A percentile compares a stretch with the other conserved stretches of the same genome.
Conservation (phyloP, 2,329 filamentous ascomycete species). For the Hypoxylon sp. region DNA sequence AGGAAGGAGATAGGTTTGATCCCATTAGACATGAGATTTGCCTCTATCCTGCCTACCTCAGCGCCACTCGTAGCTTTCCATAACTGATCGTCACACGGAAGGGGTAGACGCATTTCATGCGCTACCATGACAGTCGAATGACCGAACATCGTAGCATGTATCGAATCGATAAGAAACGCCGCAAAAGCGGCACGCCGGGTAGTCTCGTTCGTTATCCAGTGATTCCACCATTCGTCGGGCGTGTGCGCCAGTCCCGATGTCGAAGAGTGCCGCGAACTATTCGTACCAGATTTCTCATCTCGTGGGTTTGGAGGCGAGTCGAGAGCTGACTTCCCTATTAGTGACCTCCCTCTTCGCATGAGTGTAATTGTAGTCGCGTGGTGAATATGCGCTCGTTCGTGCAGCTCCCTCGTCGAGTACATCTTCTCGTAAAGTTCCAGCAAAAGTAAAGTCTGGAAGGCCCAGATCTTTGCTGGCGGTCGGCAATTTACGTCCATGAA, state of each 20-base stretch:
- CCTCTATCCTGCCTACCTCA: conserved; percentile 88
- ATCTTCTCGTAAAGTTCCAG: conserved; percentile 98
- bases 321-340: conserved; percentile 86
- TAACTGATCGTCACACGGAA: conserved; percentile 92
- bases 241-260: conserved; percentile 75
- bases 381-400: conserved; percentile 96
- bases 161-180: conserved; percentile 94
- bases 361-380: conserved; percentile 95
- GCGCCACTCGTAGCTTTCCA: conserved; percentile 92
- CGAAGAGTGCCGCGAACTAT: conserved; percentile 72
- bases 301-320: conserved; percentile 85
- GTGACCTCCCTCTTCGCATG: conserved; percentile 92
- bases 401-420: conserved; percentile 91
- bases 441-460: conserved; percentile 91
- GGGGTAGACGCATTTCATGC: conserved; percentile 90
- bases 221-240: conserved; percentile 92
- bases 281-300: conserved; percentile 66
- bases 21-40: conserved; percentile 83
- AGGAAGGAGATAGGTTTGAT: conserved; percentile 89
- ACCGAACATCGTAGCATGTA: conserved; percentile 97
- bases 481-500: conserved; percentile 93
- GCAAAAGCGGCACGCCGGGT: conserved; percentile 92
- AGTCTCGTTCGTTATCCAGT: conserved; percentile 95
- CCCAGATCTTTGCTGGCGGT: conserved; percentile 94
- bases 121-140: conserved; percentile 98